Percentiles rank a stretch among this genome's conserved stretches.
Conservation (phyloP, 2,329 filamentous ascomycete species). For the Torrubiellomyces zombiae region DNA sequence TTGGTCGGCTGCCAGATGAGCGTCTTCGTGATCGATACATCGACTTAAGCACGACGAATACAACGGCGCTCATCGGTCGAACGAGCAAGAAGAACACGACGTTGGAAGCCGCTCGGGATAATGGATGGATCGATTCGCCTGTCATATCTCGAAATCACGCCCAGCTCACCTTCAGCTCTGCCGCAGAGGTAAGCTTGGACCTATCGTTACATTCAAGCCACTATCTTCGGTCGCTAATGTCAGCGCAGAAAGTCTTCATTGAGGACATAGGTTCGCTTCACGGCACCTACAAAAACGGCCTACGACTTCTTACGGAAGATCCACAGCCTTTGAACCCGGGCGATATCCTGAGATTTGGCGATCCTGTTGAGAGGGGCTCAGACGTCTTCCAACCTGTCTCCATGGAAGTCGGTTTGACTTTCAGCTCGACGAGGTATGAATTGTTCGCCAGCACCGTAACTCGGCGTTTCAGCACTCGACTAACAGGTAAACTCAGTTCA, state of each 20-base stretch:
- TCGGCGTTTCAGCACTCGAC: no score
- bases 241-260: constrained; percentile 24
- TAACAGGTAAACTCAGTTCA: no score
- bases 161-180: constrained; percentile 26
- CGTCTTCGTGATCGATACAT: constrained; percentile 13
- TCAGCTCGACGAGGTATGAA: constrained; percentile 11
- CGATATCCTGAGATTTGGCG: constrained; percentile 19
- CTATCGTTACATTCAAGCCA: not conserved
- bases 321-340: constrained; percentile 9
- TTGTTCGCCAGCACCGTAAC: no score
- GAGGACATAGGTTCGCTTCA: constrained; percentile 33
- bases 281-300: constrained; percentile 30
- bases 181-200: constrained; percentile 22
- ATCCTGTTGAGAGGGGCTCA: constrained; percentile 16
- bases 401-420: constrained; percentile 17
- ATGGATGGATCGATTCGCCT: constrained; percentile 53
- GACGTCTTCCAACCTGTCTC: constrained; percentile 21
- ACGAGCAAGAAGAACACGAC: constrained; percentile 22
- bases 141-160: constrained; percentile 59
- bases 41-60: constrained; percentile 14
- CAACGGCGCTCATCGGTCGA: constrained; percentile 22
- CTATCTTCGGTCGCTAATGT: not conserved
- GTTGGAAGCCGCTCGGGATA: constrained; percentile 24
- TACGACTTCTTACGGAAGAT: constrained; percentile 7
- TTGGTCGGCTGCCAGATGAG: no score